phyloP scores from a whole-genome alignment of 1,284 basidiomycete species.

The Macrocybe sp. region DNA sequence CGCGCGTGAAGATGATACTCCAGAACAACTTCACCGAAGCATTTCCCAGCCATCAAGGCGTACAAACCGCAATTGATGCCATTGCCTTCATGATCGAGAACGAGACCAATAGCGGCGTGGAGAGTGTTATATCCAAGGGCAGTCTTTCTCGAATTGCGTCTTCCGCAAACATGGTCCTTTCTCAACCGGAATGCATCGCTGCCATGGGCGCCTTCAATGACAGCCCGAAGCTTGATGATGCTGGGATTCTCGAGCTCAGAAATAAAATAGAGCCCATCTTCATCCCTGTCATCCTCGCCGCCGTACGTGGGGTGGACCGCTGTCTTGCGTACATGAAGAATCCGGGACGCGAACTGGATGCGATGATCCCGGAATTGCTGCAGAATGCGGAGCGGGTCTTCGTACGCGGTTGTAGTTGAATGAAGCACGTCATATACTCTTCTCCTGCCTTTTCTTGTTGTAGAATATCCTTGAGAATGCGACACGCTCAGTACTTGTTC shows the following conservation, averaged over 20 bases:
- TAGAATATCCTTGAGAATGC: too few relatives aligned
- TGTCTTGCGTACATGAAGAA: not conserved
- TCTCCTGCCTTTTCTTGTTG: too few relatives aligned
- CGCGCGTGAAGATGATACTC: not conserved
- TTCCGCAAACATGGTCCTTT: not conserved
- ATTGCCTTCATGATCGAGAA: not conserved
- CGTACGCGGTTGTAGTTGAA: not conserved
- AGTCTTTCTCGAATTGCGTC: not conserved
- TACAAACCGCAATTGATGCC: not conserved
- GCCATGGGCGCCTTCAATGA: not conserved
- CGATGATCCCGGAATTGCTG: not conserved
- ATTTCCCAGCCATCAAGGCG: not conserved
- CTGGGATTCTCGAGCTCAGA: not conserved
- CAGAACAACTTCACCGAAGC: not conserved
- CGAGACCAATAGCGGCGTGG: not conserved
- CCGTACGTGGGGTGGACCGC: not conserved
- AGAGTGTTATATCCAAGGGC: not conserved
- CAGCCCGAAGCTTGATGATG: not conserved
- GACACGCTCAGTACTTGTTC: too few relatives aligned
- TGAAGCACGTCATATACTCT: too few relatives aligned
- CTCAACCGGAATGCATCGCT: not conserved
- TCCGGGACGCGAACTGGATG: not conserved
- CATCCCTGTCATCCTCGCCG: not conserved
- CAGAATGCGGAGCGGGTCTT: not conserved
- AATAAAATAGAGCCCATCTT: not conserved